Base-by-base conservation (phyloP, 345 rosid genomes). In the Lepidium sativum region DNA sequence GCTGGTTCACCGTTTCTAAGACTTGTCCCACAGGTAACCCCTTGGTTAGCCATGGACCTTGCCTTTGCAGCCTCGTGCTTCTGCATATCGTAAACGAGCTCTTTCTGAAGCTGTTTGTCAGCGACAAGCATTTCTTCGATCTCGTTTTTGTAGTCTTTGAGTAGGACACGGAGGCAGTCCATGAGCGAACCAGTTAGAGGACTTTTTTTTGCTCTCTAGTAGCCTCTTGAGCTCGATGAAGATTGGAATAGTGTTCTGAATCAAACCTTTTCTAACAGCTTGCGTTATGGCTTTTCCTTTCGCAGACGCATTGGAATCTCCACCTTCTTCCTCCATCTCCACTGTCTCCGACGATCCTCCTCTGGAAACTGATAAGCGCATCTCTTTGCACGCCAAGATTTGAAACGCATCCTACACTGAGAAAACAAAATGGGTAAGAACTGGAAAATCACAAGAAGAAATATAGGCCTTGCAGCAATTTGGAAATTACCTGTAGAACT, bases 141-240 rank as follows among this genome's bases (percentile, higher is more conserved):
- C 86, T 89, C 98, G 29, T 78, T 90, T 71, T 86, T 92, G 81
- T 87, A 92, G 79, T 92, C 98, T 76, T 89, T 89, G 71, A 92
- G 91, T 43, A 89, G 85, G 60, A 79, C 74, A 17, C 95, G 81
- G 43, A 92, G 87, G 63, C 98, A 92, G 60, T 87, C 98, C 96
- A 87, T 89, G 62, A 92, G 95, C 14, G 90, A 83, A 27, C 98
- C 98, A 3, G 81, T 84, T 60, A 92, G 92, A 32, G 92, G 85
- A 73, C 95, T 92, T 83, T 89, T 89, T 86, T 77, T 84, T 92
- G 86, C 87, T 82, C 79, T 92, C 97, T 17, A 92, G 62, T 8
- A 89, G 84, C 54, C 95, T 82, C 78, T 89, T 92, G 16, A 92
- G 87, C 82, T 92, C 98, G 31, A 89, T 87, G 68, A 92, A 92